Evolutionary conservation across 2,329 filamentous ascomycete genomes (phyloP).

Genomic region (Macrophomina phaseolina): DNA sequence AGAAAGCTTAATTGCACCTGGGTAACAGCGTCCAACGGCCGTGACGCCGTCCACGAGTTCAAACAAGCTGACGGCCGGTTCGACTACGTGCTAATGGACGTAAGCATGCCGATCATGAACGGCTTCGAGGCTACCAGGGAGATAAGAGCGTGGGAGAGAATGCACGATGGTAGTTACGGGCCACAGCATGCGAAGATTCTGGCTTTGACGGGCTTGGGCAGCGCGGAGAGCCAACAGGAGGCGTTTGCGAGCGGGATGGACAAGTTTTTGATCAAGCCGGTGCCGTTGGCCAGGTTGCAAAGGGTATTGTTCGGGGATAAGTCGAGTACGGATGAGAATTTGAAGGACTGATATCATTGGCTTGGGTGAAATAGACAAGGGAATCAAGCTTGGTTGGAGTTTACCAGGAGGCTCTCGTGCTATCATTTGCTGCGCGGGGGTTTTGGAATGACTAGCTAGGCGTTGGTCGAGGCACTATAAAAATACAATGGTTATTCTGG

Average conservation of each 20-base stretch:
- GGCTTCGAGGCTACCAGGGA: constrained; percentile 51
- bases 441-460: too few relatives aligned
- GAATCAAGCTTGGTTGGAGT: too few relatives aligned
- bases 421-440: too few relatives aligned
- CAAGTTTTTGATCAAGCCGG: constrained; percentile 55
- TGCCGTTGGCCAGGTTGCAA: constrained; percentile 30
- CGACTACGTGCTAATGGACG: constrained; percentile 55
- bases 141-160: constrained; percentile 46
- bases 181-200: constrained; percentile 43
- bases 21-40: constrained; percentile 44
- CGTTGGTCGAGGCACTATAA: too few relatives aligned
- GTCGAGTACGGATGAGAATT: not conserved
- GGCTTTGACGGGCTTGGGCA: constrained; percentile 53
- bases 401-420: too few relatives aligned
- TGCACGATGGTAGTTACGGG: constrained; percentile 14
- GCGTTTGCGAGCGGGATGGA: constrained; percentile 52
- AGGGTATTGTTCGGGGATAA: not conserved
- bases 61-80: not conserved
- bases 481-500: too few relatives aligned
- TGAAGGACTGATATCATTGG: too few relatives aligned
- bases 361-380: too few relatives aligned
- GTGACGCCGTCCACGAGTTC: constrained; percentile 48
- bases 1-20: constrained; percentile 36
- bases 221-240: constrained; percentile 50
- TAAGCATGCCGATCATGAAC: constrained; percentile 55